Evolutionary conservation across 192 early-diverging fungal species (phyloP), one percentile per base, ranked within the genome.

Genomic region (Podila epigama): DNA sequence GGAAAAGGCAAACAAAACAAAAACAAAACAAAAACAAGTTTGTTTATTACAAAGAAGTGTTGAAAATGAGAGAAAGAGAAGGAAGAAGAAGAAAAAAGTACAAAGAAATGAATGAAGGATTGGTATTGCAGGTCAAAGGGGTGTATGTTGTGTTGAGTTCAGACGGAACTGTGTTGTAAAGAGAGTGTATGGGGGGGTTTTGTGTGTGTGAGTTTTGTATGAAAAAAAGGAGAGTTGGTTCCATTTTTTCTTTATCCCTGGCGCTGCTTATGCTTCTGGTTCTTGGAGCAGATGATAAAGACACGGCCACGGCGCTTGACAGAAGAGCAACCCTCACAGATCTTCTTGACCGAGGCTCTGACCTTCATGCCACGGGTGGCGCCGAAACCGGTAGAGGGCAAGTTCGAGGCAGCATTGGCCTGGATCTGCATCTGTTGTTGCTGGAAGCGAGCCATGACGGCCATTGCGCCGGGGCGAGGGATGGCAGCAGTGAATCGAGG

Each of bases 201-300:
- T n/a, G n/a, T n/a, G n/a, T n/a, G n/a, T n/a, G n/a, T n/a, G n/a
- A n/a, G n/a, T n/a, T n/a, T n/a, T n/a, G n/a, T n/a, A n/a, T n/a
- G n/a, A n/a, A n/a, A n/a, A n/a, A n/a, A n/a, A n/a, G n/a, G n/a
- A n/a, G 37, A 13, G 37, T 13, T 39, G 7, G 7, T 39, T 6
- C 6, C 37, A 39, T 39, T 39, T 20, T n/a, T 31, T 8, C 36
- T 81, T 87, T 87, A 95, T 54, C 87, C 90, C 79, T 96, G 96
- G 70, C 91, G 86, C 79, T 98, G 96, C 88, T 98, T 98, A 82
- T 98, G 96, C 83, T 93, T 95, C 58, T 91, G 89, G 75, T 97
- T 93, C 80, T 93, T 92, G 81, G 83, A 91, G 86, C 96, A 98
- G 10, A 94, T 85, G 27, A 98, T 93, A 72, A 92, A 91, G 29